These are phyloP conservation scores for Eragrostis tef DNA, from an alignment of 202 grass and related monocot species.

Conservation along the genomic window DNA sequence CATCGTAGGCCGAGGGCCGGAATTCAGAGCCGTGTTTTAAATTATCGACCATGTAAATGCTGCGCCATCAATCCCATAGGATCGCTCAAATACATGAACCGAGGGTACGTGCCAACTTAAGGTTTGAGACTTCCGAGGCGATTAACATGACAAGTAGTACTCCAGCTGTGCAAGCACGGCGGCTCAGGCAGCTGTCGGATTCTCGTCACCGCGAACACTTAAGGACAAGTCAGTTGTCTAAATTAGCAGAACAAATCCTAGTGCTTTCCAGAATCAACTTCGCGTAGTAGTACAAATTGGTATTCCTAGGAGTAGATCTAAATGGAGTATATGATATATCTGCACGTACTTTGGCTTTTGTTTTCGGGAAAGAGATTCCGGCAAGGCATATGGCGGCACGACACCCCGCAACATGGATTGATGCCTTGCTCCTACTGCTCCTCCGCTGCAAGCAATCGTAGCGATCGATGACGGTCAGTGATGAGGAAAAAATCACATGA, in stretches of 20 bases:
- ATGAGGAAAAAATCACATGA: conserved; percentile 46
- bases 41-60: not conserved
- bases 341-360: not conserved
- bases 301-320: not conserved
- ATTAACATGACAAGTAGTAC: not conserved
- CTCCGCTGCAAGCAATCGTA: conserved; percentile 32
- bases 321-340: not conserved
- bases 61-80: not conserved
- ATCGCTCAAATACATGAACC: not conserved
- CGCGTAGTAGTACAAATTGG: not conserved
- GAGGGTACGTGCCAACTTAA: conserved; percentile 4
- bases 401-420: conserved; percentile 31
- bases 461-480: not conserved
- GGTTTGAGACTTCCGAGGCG: conserved; percentile 27
- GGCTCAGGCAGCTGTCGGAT: conserved; percentile 25
- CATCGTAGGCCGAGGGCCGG: conserved; percentile 16
- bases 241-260: not conserved
- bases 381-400: conserved; percentile 14
- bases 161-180: not conserved
- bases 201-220: not conserved
- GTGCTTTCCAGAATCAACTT: conserved; percentile 26
- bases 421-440: conserved; percentile 19
- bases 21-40: conserved; percentile 12
- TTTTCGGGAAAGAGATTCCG: conserved; percentile 19
- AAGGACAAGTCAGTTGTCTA: not conserved